Evolutionary conservation across 192 early-diverging fungal species (phyloP), one percentile per base, ranked within the genome.

Genomic region (Irineochytrium annulatum): DNA sequence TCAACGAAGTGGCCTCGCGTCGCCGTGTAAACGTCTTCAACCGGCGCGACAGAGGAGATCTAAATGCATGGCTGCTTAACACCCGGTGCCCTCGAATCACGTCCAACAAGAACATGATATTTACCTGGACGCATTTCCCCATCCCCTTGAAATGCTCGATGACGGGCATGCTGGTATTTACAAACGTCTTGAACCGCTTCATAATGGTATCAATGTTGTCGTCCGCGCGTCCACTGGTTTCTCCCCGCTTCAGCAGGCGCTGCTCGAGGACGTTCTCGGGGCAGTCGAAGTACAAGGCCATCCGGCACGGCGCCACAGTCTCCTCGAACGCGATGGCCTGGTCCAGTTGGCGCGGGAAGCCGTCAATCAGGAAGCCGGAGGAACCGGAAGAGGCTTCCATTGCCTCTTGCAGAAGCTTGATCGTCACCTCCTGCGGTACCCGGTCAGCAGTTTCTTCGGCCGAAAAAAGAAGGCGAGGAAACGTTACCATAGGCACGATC

Each of bases 201-300:
- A 80, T 81, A 77, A 98, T 97, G 1, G 90, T 89, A 62, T 93
- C 90, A 24, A 90, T 83, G 61, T 98, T 96, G 55, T 98, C 96
- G 61, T 98, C 96, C 17, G 81, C 71, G 28, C 96, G 79, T 0
- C 96, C 96, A 52, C 87, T 89, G 33, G 90, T 97, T 69, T 96
- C 87, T 8, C 78, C 94, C 37, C 96, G 89, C 62, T 95, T 88
- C 70, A 95, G 70, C 41, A 98, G 68, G 28, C 96, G 87, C 63
- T 81, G 72, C 60, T 92, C 76, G 78, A 98, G 76, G 20, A 86
- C 78, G 27, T 82, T 71, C 70, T 97, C 93, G 14, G 91, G 83
- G 71, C 92, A 95, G 46, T 94, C 90, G 74, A 95, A 94, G 78
- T 88, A 94, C 26, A 97, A 68, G 0, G 95, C 90, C 54, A 86